Evolutionary conservation across 2,329 filamentous ascomycete genomes (phyloP).

Genomic region (Uncinocarpus reesii): DNA sequence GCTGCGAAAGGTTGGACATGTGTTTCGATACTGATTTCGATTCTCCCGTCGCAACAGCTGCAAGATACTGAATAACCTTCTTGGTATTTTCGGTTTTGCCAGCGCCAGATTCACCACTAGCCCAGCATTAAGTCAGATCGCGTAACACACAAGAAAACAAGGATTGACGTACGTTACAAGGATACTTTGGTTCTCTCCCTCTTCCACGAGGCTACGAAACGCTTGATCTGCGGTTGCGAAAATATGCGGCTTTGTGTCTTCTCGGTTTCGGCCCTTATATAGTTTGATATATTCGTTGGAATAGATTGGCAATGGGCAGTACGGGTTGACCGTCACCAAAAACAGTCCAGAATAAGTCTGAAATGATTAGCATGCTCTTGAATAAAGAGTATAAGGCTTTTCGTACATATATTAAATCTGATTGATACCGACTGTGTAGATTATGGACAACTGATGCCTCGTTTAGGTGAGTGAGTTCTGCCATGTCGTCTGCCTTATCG

Average conservation of each 20-base stretch:
- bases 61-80: conserved; percentile 97
- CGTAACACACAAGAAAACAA: neutral
- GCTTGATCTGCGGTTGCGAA: conserved; percentile 96
- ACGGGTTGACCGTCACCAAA: conserved; percentile 93
- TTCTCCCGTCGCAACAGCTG: conserved; percentile 81
- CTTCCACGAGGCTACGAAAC: conserved; percentile 88
- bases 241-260: conserved; percentile 94
- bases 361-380: neutral
- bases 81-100: conserved; percentile 99
- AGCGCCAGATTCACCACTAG: conserved; percentile 79
- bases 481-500: conserved; percentile 99
- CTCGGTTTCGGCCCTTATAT: conserved; percentile 83
- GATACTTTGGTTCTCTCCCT: conserved; percentile 93
- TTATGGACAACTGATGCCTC: conserved; percentile 98
- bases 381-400: neutral
- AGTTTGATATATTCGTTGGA: conserved; percentile 95
- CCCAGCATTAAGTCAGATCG: conserved; percentile 12
- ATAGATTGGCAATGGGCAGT: conserved; percentile 89
- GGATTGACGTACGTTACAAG: conserved; percentile 60
- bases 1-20: conserved; percentile 82
- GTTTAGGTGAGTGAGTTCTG: conserved; percentile 93
- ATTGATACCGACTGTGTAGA: conserved; percentile 84
- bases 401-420: conserved; percentile 75
- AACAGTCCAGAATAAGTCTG: conserved; percentile 95
- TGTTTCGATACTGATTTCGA: conserved; percentile 54